These are phyloP conservation scores for Astrothelium subdiscretum DNA, from an alignment of 495 filamentous ascomycete genomes.

Conservation along the genomic window DNA sequence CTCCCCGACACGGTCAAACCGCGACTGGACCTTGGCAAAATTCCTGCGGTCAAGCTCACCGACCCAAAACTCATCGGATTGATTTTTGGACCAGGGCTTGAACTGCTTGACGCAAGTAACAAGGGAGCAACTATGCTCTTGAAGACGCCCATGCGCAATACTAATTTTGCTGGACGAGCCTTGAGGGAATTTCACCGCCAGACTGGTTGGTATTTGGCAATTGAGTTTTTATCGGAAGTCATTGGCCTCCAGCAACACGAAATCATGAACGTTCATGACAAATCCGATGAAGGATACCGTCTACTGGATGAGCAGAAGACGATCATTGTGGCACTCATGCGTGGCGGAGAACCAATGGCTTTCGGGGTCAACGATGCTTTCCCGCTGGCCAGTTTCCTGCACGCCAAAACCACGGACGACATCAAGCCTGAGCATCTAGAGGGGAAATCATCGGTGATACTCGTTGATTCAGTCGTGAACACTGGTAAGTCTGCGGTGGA, in stretches of 20 bases:
- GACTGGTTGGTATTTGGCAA: constrained; percentile 45
- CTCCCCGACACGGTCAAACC: constrained; percentile 31
- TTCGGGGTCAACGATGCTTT: constrained; percentile 47
- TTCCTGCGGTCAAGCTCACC: constrained; percentile 36
- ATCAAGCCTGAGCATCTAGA: constrained; percentile 35
- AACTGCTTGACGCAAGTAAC: constrained; percentile 37
- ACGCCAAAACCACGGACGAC: constrained; percentile 39
- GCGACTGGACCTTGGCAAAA: constrained; percentile 35
- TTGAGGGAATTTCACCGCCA: constrained; percentile 41
- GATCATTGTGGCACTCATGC: constrained; percentile 51
- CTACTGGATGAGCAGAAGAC: constrained; percentile 41
- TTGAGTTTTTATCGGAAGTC: constrained; percentile 34
- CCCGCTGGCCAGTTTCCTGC: constrained; percentile 42
- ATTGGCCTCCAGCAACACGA: constrained; percentile 42
- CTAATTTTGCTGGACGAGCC: constrained; percentile 31
- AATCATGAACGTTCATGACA: constrained; percentile 45
- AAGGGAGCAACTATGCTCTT: constrained; percentile 40
- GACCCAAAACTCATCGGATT: constrained; percentile 28
- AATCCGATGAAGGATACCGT: constrained; percentile 38
- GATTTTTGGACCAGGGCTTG: constrained; percentile 20
- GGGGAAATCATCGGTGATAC: constrained; percentile 32
- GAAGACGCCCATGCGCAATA: constrained; percentile 46
- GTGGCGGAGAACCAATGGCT: constrained; percentile 58
- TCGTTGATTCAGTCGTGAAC: constrained; percentile 56
- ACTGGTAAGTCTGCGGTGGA: constrained; percentile 40